These are phyloP conservation scores for Tuber calosporum DNA, from an alignment of 495 filamentous ascomycete genomes.

Conservation along the genomic window DNA sequence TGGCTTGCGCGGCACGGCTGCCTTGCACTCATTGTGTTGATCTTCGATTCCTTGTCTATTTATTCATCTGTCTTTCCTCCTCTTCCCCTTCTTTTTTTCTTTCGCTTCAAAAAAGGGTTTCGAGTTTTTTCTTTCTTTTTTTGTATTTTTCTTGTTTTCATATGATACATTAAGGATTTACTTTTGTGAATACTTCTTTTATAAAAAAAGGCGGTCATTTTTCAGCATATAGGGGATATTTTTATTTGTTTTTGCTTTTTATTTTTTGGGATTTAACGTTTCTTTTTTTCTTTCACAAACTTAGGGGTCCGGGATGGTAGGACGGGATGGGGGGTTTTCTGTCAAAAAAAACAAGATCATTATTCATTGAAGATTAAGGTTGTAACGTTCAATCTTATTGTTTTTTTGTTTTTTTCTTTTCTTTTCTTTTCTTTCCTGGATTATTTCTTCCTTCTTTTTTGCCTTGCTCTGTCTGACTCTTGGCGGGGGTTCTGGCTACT, in stretches of 20 bases:
- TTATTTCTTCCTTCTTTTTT: background rate
- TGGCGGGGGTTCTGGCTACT: background rate
- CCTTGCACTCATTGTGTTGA: background rate
- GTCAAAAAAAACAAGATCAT: background rate
- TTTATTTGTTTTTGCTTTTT: background rate
- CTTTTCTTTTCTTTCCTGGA: background rate
- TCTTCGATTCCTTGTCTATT: background rate
- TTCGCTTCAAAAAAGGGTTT: background rate
- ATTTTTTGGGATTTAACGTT: background rate
- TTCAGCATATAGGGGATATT: background rate
- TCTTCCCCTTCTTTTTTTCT: background rate
- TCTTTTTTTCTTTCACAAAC: background rate
- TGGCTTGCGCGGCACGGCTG: background rate
- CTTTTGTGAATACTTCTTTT: background rate
- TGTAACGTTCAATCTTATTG: background rate
- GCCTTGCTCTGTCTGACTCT: background rate
- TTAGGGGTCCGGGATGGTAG: background rate
- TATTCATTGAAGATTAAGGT: background rate
- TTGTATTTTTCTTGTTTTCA: background rate
- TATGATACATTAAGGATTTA: background rate
- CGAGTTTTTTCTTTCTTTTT: background rate
- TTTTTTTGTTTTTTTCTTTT: background rate
- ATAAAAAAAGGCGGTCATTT: background rate
- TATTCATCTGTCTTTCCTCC: background rate
- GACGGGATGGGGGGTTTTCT: background rate